Percentiles rank a stretch among this genome's conserved stretches.
These are phyloP conservation scores for Blastocystis sp. DNA, from an alignment of 352 stramenopile genomes.

Conservation along the genomic window DNA sequence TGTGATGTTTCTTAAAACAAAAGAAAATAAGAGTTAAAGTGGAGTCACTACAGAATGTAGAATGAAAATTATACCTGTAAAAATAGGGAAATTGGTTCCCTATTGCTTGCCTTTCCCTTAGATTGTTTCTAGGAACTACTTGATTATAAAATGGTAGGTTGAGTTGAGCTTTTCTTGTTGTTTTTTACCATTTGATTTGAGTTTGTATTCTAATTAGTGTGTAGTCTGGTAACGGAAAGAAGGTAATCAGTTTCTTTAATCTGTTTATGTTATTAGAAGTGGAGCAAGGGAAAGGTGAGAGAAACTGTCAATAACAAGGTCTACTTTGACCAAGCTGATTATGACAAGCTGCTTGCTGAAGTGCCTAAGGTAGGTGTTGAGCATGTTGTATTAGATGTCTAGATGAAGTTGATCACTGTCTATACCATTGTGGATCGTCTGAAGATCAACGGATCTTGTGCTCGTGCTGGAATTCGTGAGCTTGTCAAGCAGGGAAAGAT, in stretches of 20 bases:
- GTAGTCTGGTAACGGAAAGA: conserved; percentile 56
- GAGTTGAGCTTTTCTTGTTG: neutral
- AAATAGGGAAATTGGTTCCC: neutral
- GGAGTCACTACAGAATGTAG: neutral
- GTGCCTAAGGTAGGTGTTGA: conserved; percentile 26
- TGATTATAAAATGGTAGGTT: conserved; percentile 57
- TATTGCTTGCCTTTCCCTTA: neutral
- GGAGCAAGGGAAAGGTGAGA: conserved; percentile 61
- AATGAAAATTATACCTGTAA: neutral
- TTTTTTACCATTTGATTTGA: neutral
- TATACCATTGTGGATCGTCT: conserved; percentile 60
- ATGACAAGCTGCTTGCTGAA: conserved; percentile 52
- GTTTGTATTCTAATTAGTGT: neutral
- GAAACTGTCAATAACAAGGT: conserved; percentile 61
- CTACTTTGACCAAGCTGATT: conserved; percentile 50
- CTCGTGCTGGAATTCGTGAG: conserved; percentile 56
- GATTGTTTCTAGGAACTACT: conserved; percentile 46
- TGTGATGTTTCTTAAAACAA: neutral
- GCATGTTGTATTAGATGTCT: neutral
- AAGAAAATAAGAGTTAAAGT: neutral
- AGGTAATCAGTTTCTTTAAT: neutral
- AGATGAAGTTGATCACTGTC: conserved; percentile 61
- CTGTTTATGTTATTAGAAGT: conserved; percentile 16
- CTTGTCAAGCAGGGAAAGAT: conserved; percentile 59
- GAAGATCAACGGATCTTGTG: conserved; percentile 60